Evolutionary conservation across 192 early-diverging fungal species (phyloP), one percentile per base, ranked within the genome.

Genomic region (Backusella parvicylindrica): DNA sequence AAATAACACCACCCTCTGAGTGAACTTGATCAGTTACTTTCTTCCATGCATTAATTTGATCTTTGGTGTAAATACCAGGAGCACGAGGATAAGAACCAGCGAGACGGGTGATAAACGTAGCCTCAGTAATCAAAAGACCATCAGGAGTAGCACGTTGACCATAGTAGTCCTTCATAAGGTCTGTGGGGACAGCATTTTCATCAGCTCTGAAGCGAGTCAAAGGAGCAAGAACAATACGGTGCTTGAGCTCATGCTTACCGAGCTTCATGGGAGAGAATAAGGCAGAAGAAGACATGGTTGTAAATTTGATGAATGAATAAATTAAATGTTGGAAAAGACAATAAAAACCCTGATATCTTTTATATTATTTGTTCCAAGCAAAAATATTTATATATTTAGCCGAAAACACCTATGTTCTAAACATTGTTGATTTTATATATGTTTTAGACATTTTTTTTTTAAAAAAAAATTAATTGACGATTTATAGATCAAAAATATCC

Each of bases 11-110:
- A 1, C 85, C 87, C 64, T 87, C 77, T 7, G 73, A 80, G 69
- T 90, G 87, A 7, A 90, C 89, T 5, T 85, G 84, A 31, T 86
- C 77, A 9, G 88, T 89, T 30, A 82, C 64, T 47, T 78, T 60
- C 53, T 85, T 85, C 90, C 90, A 91, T 9, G 63, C 83, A 15
- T 67, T 72, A 2, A 83, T 75, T 64, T 87, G 87, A 4, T 82
- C 84, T 6, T 73, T 32, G 8, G 73, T 86, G 68, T 80, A 77
- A 18, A 85, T 81, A 18, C 75, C 83, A 32, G 83, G 79, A 18
- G 73, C 72, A 47, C 40, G 26, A 5, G 70, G 76, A 23, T 80
- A 68, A 30, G 30, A 65, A 43, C 78, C 71, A 64, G 60, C 53
- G 15, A 56, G 26, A n/a, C 41, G 28, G 43, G 65, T 70, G 36